A percentile compares a stretch with the other conserved stretches of the same genome.
Conservation (phyloP, 495 filamentous ascomycete species). For the Penicillium cataractarum region DNA sequence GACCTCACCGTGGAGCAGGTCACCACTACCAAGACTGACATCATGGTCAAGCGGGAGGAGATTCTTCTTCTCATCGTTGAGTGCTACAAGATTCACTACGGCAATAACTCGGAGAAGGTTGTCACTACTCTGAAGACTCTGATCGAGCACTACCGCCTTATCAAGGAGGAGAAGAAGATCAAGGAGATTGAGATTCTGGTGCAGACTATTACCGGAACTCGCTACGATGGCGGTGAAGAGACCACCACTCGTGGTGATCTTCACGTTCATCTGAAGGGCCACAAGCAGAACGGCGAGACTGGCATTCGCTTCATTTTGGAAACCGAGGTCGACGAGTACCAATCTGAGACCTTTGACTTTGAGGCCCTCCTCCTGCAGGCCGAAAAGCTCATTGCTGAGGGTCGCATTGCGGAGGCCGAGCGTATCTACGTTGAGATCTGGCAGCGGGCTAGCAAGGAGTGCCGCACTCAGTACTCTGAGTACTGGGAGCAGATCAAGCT, state of each 20-base stretch:
- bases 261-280: constrained; percentile 31
- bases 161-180: constrained; percentile 31
- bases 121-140: constrained; percentile 32
- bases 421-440: constrained; percentile 40
- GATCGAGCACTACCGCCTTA: constrained; percentile 38
- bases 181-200: constrained; percentile 21
- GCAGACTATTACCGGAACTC: constrained; percentile 17
- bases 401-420: constrained; percentile 33
- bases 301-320: constrained; percentile 29
- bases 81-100: constrained; percentile 43
- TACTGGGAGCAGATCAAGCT: constrained; percentile 38
- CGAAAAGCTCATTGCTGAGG: constrained; percentile 25
- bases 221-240: constrained; percentile 13
- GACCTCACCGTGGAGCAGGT: constrained; percentile 34
- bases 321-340: constrained; percentile 27
- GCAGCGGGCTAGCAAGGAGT: constrained; percentile 38
- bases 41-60: constrained; percentile 40
- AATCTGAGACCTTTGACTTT: constrained; percentile 27
- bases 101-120: constrained; percentile 35
- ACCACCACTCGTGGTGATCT: constrained; percentile 25
- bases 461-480: constrained; percentile 32
- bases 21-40: constrained; percentile 36
- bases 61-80: constrained; percentile 38
- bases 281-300: constrained; percentile 21
- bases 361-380: constrained; percentile 27